These are phyloP conservation scores for Fusarium citri DNA, from an alignment of 2,329 filamentous ascomycete genomes.

Conservation along the genomic window DNA sequence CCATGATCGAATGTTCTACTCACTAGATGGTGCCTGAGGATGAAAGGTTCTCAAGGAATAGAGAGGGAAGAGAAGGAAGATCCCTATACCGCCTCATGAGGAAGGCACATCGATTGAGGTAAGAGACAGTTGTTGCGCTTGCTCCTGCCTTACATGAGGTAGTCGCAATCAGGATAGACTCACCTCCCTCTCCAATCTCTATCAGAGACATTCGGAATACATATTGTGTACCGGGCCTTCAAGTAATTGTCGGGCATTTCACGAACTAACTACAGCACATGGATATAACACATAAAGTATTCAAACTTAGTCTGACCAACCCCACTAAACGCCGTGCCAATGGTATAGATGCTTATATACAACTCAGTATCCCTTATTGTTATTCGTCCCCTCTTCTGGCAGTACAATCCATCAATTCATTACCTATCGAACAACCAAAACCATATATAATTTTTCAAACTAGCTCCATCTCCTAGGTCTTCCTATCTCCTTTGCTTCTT, in stretches of 20 bases:
- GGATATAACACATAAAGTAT: conserved; percentile 32
- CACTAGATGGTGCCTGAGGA: not conserved
- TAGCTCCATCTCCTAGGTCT: conserved; percentile 22
- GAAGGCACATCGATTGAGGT: not conserved
- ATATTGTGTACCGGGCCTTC: not conserved
- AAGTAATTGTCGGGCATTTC: not conserved
- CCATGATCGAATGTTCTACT: too few species aligned
- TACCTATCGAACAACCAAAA: conserved; percentile 29
- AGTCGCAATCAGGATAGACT: not conserved
- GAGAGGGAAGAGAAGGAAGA: not conserved
- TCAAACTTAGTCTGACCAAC: conserved; percentile 42
- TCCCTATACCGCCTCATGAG: too few species aligned
- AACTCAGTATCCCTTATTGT: conserved; percentile 36
- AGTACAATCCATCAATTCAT: conserved; percentile 31
- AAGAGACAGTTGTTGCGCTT: not conserved
- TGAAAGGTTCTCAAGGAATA: not conserved
- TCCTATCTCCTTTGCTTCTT: conserved; percentile 58
- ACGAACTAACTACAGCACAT: not conserved
- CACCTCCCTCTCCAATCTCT: not conserved
- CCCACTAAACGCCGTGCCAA: conserved; percentile 52
- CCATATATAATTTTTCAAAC: conserved; percentile 32
- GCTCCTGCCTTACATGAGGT: not conserved
- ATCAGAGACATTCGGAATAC: not conserved
- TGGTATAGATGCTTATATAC: conserved; percentile 55
- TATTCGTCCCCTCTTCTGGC: conserved; percentile 24